phyloP scores from a whole-genome alignment of 2,329 filamentous ascomycete genomes.

The Cryphonectria japonica region DNA sequence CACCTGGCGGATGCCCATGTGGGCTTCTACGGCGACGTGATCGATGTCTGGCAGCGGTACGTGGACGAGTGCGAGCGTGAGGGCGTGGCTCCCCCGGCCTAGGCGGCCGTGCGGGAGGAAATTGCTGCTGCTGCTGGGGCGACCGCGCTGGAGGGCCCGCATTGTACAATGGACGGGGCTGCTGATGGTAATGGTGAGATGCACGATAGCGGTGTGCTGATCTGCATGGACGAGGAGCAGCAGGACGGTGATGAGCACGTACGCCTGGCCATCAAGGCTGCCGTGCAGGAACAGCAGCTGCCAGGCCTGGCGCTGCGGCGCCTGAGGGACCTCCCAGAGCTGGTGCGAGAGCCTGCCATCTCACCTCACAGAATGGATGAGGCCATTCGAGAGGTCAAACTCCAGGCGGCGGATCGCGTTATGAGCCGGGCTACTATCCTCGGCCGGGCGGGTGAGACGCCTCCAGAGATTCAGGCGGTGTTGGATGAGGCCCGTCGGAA shows the following conservation, averaged over 20 bases:
- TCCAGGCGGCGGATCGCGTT: conserved; percentile 1
- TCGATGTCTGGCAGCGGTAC: conserved; percentile 87
- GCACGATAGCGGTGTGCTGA: not conserved
- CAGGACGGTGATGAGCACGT: not conserved
- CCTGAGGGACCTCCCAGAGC: not conserved
- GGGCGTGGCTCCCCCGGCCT: conserved; percentile 39
- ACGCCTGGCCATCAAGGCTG: not conserved
- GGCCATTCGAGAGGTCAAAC: not conserved
- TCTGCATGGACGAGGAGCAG: not conserved
- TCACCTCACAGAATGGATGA: not conserved
- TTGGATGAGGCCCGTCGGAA: not conserved
- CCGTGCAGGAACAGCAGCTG: not conserved
- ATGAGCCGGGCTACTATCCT: conserved; percentile 15
- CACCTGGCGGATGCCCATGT: conserved; percentile 84
- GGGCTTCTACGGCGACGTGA: conserved; percentile 79
- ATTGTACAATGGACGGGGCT: not conserved
- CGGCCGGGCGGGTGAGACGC: not conserved
- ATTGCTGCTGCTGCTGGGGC: conserved; percentile 14
- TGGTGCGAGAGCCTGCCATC: not conserved
- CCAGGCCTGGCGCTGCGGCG: no score
- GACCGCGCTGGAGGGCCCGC: not conserved
- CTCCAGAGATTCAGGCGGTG: not conserved
- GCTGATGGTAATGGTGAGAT: not conserved
- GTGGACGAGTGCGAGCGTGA: conserved; percentile 84
- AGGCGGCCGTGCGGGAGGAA: conserved; percentile 20